Evolutionary conservation across 179 eudicot genomes (phyloP).

Genomic region (Patellifolia procumbens): DNA sequence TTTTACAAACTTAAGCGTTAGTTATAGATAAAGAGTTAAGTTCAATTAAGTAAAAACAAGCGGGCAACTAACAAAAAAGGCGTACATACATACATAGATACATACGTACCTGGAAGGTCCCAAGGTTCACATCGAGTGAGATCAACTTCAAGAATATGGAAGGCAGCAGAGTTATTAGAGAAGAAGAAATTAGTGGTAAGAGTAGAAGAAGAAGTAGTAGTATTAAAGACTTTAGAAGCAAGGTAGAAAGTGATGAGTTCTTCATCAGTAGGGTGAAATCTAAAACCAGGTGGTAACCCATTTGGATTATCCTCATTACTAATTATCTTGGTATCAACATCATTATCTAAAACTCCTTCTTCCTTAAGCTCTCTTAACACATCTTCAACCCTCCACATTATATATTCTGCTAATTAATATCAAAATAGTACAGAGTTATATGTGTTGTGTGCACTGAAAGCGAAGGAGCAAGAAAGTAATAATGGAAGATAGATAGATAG

Average conservation of each 20-base stretch:
- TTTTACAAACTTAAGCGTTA: too few relatives aligned
- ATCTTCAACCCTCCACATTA: conserved; percentile 60
- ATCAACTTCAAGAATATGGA: conserved; percentile 69
- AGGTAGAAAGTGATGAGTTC: conserved; percentile 74
- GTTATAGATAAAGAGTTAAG: too few relatives aligned
- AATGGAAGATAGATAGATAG: too few relatives aligned
- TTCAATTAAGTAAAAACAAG: neutral
- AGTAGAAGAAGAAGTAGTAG: neutral
- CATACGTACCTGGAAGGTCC: conserved; percentile 83
- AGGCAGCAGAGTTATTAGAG: conserved; percentile 10
- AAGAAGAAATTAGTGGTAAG: neutral
- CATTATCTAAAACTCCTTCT: conserved; percentile 28
- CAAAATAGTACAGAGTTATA: neutral
- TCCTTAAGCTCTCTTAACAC: conserved; percentile 55
- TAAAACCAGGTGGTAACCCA: conserved; percentile 78
- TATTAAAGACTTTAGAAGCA: conserved; percentile 61
- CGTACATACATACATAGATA: too few relatives aligned
- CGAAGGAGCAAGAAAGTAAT: neutral
- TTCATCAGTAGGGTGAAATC: conserved; percentile 90
- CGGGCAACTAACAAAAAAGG: too few relatives aligned
- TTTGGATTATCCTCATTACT: conserved; percentile 33
- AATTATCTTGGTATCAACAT: conserved; percentile 10
- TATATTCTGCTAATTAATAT: neutral
- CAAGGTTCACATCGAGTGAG: conserved; percentile 85
- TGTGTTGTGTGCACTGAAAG: conserved; percentile 21